Percentiles rank a stretch among this genome's conserved stretches.
Evolutionary conservation across 371 early-diverging fungal genomes (phyloP).

Genomic region (Mucor ambiguus): DNA sequence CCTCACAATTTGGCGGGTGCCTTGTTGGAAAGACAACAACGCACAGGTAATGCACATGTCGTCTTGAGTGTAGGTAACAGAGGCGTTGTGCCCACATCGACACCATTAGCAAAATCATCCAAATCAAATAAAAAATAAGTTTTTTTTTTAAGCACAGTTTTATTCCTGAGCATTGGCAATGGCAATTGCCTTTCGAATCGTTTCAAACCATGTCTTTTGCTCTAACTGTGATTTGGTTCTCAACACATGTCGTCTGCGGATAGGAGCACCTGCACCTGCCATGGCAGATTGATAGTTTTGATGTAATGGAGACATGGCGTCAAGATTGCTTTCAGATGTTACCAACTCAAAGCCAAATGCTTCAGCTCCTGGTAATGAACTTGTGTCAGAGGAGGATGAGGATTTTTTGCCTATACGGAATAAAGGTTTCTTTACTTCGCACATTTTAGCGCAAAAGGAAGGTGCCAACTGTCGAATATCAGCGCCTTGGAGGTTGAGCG

Average conservation of each 20-base stretch:
- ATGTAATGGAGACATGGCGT: conserved; percentile 22
- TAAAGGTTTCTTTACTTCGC: conserved; percentile 14
- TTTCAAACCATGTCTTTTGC: conserved; percentile 22
- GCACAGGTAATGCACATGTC: conserved; percentile 78
- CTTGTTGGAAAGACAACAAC: conserved; percentile 73
- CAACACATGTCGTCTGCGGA: conserved; percentile 24
- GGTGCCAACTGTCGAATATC: conserved; percentile 16
- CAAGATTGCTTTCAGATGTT: conserved; percentile 8
- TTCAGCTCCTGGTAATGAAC: conserved; percentile 7
- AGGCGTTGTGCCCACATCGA: conserved; percentile 45
- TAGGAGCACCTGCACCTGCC: conserved; percentile 6
- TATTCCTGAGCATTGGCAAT: not conserved
- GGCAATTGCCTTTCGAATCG: conserved; percentile 13
- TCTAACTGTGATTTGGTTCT: conserved; percentile 20
- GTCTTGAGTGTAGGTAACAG: conserved; percentile 84
- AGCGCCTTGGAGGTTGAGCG: conserved; percentile 16
- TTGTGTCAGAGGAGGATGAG: not conserved
- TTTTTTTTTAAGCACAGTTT: not conserved
- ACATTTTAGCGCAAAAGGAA: conserved; percentile 23
- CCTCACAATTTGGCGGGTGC: conserved; percentile 80
- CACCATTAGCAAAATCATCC: conserved; percentile 13
- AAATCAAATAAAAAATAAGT: conserved; percentile 17
- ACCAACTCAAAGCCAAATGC: conserved; percentile 36
- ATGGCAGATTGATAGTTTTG: conserved; percentile 18
- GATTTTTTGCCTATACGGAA: conserved; percentile 16